Percentiles rank a stretch among this genome's conserved stretches.
Conservation (phyloP, 73 alveolate genomes). For the Tetrahymena thermophila region DNA sequence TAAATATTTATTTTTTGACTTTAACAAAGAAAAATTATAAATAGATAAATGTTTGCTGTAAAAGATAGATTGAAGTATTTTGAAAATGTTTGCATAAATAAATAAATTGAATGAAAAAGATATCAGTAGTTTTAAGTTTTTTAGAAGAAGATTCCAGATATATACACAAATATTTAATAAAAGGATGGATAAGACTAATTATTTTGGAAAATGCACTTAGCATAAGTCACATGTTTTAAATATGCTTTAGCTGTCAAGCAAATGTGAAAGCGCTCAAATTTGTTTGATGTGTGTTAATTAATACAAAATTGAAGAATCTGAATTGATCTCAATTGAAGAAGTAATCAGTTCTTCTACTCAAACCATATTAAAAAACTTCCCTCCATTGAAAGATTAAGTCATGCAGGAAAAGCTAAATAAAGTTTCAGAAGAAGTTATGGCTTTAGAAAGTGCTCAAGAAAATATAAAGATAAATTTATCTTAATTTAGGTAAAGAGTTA, state of each 20-base stretch:
- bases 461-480: not conserved
- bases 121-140: no score
- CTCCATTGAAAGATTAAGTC: not conserved
- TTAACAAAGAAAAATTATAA: no score
- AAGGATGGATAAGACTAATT: not conserved
- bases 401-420: not conserved
- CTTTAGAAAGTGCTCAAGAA: not conserved
- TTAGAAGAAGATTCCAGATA: not conserved
- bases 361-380: not conserved
- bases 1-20: no score
- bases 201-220: not conserved
- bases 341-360: not conserved
- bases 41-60: no score
- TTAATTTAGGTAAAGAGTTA: not conserved
- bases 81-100: no score
- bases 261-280: not conserved
- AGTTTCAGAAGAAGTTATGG: not conserved
- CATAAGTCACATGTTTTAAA: not conserved
- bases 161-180: no score
- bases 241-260: not conserved
- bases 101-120: not conserved
- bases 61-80: no score
- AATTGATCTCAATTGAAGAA: not conserved
- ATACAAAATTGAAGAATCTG: not conserved
- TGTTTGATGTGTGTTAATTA: not conserved